Evolutionary conservation across 2,329 filamentous ascomycete genomes (phyloP).

Genomic region (Aspergillus japonicus): DNA sequence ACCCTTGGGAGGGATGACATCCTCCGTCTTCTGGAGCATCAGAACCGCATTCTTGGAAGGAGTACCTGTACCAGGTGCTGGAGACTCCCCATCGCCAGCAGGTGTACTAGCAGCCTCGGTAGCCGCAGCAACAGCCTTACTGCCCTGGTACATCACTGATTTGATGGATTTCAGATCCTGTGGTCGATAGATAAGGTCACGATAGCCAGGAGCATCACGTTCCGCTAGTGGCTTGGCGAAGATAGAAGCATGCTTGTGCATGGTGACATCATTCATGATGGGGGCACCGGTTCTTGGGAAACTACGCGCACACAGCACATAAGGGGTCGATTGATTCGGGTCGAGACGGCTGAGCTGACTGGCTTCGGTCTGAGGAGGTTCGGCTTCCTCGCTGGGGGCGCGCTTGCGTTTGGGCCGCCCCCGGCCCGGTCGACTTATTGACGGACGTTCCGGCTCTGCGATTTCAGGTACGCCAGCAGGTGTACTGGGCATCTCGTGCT

Average conservation of each 20-base stretch:
- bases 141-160: slow-evolving; percentile 60
- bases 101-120: slow-evolving; percentile 65
- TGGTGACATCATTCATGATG: slow-evolving; percentile 72
- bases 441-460: slow-evolving; percentile 30
- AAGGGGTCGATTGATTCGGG: slow-evolving; percentile 31
- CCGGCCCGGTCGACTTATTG: slow-evolving; percentile 27
- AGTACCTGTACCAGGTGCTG: slow-evolving; percentile 32
- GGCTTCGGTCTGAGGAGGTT: slow-evolving; percentile 26
- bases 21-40: slow-evolving; percentile 59
- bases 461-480: slow-evolving; percentile 35
- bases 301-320: slow-evolving; percentile 45
- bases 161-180: slow-evolving; percentile 78
- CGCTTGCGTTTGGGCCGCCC: slow-evolving; percentile 44
- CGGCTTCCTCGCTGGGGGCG: slow-evolving; percentile 35
- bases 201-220: slow-evolving; percentile 73
- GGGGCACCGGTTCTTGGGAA: slow-evolving; percentile 68
- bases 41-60: slow-evolving; percentile 44
- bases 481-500: slow-evolving; percentile 36
- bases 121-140: slow-evolving; percentile 44
- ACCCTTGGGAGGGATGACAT: slow-evolving; percentile 78
- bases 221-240: slow-evolving; percentile 75
- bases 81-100: slow-evolving; percentile 59
- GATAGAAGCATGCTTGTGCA: slow-evolving; percentile 75
- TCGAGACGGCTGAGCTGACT: slow-evolving; percentile 30
- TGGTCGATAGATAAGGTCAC: slow-evolving; percentile 69